Base-by-base conservation (phyloP, 768 basidiomycete genomes). In the Aureoboletus auriporus region DNA sequence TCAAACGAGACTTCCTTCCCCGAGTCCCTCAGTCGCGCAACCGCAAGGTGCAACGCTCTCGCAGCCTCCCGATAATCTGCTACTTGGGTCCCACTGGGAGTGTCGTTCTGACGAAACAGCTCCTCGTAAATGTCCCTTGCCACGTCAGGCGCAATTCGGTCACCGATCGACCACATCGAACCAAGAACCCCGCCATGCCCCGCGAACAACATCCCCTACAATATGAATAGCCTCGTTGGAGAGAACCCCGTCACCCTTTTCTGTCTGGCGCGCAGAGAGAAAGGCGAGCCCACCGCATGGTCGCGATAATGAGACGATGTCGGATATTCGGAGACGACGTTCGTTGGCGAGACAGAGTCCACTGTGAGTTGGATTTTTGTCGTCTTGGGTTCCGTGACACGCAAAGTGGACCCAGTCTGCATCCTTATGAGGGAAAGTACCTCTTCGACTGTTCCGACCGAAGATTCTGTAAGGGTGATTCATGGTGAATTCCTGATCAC, bases 91-190 rank as follows among this genome's bases (percentile, higher is more conserved):
- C 20, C 20, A 23, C 20, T 23, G 20, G 20, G 2, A 23, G 9
- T 8, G 6, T 8, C n/a, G 1, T 20, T 28, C 16, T 11, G 39
- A 23, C 20, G 4, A 23, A 53, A 17, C 8, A 52, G 39, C 4
- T 37, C 30, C 9, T 35, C 44, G 20, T 74, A 74, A 23, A 75
- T 61, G 9, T 54, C 52, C 23, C 20, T 23, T 23, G 20, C 20
- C 20, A 23, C 20, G 20, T 4, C 20, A 23, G 20, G 20, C 20
- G 20, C 74, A 46, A 69, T 63, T 0, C 54, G 44, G 46, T 76
- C 75, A 16, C 50, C 49, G 37, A 73, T 69, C 7, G 64, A 65
- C 74, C 74, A 75, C 71, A 76, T 64, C 14, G 75, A 75, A 7
- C 59, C 74, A 16, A 76, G 58, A 2, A 69, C 71, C 17, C 16